Conservation (phyloP, 805 yeast species). For the Pichia exigua region DNA sequence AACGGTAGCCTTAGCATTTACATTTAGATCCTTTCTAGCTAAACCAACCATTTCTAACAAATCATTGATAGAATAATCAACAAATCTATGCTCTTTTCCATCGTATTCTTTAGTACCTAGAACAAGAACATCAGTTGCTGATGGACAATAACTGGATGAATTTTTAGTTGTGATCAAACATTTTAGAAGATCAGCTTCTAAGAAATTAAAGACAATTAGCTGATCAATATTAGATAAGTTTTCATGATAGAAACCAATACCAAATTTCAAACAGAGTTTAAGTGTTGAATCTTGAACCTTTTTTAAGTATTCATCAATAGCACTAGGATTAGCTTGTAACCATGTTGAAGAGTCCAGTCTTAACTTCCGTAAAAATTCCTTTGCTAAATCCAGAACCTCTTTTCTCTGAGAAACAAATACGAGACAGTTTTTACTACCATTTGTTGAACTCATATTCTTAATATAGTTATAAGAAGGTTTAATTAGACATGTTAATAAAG, state of each 20-base stretch:
- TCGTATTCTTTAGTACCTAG: conserved; percentile 67
- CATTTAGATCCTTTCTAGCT: conserved; percentile 25
- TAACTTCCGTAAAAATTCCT: conserved; percentile 32
- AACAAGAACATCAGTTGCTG: conserved; percentile 49
- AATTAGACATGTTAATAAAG: conserved; percentile 43
- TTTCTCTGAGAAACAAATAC: conserved; percentile 54
- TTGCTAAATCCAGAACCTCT: conserved; percentile 45
- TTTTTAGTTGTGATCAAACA: conserved; percentile 59
- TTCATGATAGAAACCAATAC: conserved; percentile 57
- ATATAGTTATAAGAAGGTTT: conserved; percentile 41
- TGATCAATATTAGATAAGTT: conserved; percentile 52
- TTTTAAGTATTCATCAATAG: conserved; percentile 34
- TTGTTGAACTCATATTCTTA: conserved; percentile 24
- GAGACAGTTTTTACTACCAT: conserved; percentile 30
- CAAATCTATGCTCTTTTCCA: conserved; percentile 61
- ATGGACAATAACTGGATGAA: conserved; percentile 41
- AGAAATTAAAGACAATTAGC: conserved; percentile 45
- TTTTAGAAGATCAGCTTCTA: conserved; percentile 40
- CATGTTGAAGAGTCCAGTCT: conserved; percentile 32
- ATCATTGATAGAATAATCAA: conserved; percentile 61
- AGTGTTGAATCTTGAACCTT: conserved; percentile 42
- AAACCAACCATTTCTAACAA: conserved; percentile 58
- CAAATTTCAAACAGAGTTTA: conserved; percentile 38
- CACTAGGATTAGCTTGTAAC: conserved; percentile 32
- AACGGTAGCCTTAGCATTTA: conserved; percentile 40